Evolutionary conservation across 1,284 basidiomycete genomes (phyloP), one percentile per base, ranked within the genome.

Genomic region (Ganoderma boninense): DNA sequence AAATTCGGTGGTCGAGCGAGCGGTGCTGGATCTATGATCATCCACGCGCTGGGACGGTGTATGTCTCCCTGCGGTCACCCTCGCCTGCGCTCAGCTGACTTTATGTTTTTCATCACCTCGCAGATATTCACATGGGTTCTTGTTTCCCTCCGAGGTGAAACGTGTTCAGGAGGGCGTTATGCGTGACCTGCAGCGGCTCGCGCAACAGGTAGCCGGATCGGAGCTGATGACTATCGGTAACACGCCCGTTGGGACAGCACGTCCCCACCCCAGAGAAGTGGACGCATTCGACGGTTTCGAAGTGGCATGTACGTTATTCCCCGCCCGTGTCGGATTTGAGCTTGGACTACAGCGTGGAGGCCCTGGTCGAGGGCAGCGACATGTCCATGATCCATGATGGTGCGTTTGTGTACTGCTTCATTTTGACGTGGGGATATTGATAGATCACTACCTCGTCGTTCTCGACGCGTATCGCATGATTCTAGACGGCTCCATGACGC

Each of bases 1-100:
- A 92, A 73, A 90, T 99, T 49, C 89, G 95, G 66, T 99, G 96
- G 96, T 87, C 89, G 40, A 93, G 95, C 76, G 97, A 99, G 79
- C 90, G 92, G 38, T 99, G 97, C 81, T 98, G 96, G 95, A 96
- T 99, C 74, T 98, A 99, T 82, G 97, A 99, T 81, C 97, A 98
- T 82, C 97, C 97, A 0, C 93, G 96, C 65, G 91, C 94, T 2
- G 92, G 94, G 62, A 98, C 97, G 26, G 95, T 97, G 89, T 95
- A 85, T 78, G 93, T 84, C 65, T 71, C 69, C 61, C 61, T 61
- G 56, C 40, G 26, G 14, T 16, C 60, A 26, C 43, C n/a, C 23
- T n/a, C 57, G 3, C 4, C 20, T 23, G 5, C 57, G 18, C 32
- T 16, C 20, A 32, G 56, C 56, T 59, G 57, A 60, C 20, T 32